A percentile compares a stretch with the other conserved stretches of the same genome.
These are phyloP conservation scores for Stephania japonica DNA, from an alignment of 164 flowering plant species.

Conservation along the genomic window DNA sequence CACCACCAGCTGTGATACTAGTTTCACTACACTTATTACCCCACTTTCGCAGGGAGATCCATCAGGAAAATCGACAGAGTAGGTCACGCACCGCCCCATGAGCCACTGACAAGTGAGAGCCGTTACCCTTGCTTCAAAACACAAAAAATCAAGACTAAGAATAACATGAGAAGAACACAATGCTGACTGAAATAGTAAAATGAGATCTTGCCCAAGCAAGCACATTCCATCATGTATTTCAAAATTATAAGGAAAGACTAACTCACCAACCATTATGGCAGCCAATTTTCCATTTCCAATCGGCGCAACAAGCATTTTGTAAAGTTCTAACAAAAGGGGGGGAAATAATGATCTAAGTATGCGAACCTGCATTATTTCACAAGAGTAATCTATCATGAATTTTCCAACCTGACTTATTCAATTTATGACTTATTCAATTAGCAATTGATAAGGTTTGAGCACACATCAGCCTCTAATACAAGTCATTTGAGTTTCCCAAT, in stretches of 20 bases:
- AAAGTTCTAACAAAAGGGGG: conserved; percentile 58
- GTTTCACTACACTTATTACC: conserved; percentile 30
- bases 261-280: conserved; percentile 86
- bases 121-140: conserved; percentile 82
- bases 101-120: conserved; percentile 90
- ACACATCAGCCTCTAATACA: neutral
- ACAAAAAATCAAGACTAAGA: neutral
- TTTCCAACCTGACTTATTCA: neutral
- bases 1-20: neutral
- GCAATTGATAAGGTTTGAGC: neutral
- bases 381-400: neutral
- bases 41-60: conserved; percentile 72
- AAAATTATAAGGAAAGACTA: conserved; percentile 4
- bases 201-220: neutral
- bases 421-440: neutral
- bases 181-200: neutral
- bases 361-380: conserved; percentile 45
- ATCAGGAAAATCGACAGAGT: conserved; percentile 64
- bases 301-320: conserved; percentile 63
- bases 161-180: neutral
- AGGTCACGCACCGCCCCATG: conserved; percentile 75
- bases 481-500: neutral
- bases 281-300: conserved; percentile 70
- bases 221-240: neutral
- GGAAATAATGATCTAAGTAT: conserved; percentile 75